phyloP scores from a whole-genome alignment of 176 grass and related monocot genomes.

The Eremochloa ophiuroides region DNA sequence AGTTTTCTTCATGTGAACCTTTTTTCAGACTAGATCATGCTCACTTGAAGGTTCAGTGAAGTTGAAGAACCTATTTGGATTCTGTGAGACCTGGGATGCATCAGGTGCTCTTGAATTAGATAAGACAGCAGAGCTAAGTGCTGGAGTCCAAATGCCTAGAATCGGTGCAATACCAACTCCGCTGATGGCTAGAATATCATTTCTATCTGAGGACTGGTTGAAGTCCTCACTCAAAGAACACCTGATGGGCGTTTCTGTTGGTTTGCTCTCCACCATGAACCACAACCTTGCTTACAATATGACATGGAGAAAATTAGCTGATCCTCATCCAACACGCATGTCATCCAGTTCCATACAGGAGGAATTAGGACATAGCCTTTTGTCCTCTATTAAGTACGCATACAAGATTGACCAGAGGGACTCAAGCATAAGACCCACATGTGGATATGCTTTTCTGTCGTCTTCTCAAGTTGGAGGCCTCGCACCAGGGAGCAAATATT shows the following conservation, averaged over 20 bases:
- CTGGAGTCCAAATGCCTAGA: slow-evolving; percentile 61
- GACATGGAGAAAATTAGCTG: slow-evolving; percentile 58
- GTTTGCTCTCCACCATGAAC: slow-evolving; percentile 62
- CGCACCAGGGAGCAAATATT: slow-evolving; percentile 46
- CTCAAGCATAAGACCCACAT: slow-evolving; percentile 61
- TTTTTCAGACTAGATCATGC: slow-evolving; percentile 61
- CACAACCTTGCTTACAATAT: slow-evolving; percentile 76
- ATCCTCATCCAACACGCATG: slow-evolving; percentile 46
- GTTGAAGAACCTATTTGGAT: slow-evolving; percentile 88
- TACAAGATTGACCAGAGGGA: slow-evolving; percentile 81
- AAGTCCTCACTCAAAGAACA: slow-evolving; percentile 77
- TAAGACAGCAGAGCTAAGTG: slow-evolving; percentile 59
- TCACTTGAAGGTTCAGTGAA: slow-evolving; percentile 78
- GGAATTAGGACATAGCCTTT: slow-evolving; percentile 68
- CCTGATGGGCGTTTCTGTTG: slow-evolving; percentile 63
- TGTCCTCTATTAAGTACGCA: slow-evolving; percentile 70
- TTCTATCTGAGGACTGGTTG: slow-evolving; percentile 74
- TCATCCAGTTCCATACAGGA: slow-evolving; percentile 50
- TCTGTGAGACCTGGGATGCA: slow-evolving; percentile 79
- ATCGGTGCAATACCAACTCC: slow-evolving; percentile 72
- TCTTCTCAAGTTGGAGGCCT: slow-evolving; percentile 74
- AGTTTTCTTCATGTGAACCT: slow-evolving; percentile 5
- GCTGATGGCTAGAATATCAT: slow-evolving; percentile 45
- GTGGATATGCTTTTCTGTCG: slow-evolving; percentile 68
- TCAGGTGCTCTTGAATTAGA: slow-evolving; percentile 63